Percentiles rank a stretch among this genome's conserved stretches.
These are phyloP conservation scores for Xylaria telfairii DNA, from an alignment of 495 filamentous ascomycete genomes.

Conservation along the genomic window DNA sequence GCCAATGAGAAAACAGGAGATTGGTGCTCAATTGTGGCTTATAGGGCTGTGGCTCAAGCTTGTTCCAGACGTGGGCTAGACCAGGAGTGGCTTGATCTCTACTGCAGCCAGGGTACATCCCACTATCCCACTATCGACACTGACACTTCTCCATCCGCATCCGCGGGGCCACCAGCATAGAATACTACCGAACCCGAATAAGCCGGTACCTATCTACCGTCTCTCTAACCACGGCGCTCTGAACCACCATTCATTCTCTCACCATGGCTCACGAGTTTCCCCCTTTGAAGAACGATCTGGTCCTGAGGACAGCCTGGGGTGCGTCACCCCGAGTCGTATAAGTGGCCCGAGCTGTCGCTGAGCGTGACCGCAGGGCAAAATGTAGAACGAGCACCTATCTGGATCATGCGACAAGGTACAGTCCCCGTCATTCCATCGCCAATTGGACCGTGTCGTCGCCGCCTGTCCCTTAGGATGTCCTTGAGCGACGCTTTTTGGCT, in stretches of 20 bases:
- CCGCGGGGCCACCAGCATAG: conserved; percentile 25
- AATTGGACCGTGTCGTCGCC: neutral
- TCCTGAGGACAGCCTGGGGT: conserved; percentile 90
- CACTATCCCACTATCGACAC: conserved; percentile 17
- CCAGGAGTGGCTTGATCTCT: neutral
- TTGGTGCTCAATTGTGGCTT: neutral
- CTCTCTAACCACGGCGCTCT: neutral
- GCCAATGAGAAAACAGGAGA: too few relatives aligned
- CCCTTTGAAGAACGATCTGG: conserved; percentile 86
- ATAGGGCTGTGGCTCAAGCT: neutral
- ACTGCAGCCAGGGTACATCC: conserved; percentile 32
- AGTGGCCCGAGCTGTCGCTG: conserved; percentile 35
- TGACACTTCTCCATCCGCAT: conserved; percentile 19
- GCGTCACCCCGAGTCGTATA: conserved; percentile 33
- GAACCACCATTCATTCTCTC: conserved; percentile 4
- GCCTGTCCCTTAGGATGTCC: too few relatives aligned
- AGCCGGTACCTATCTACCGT: too few relatives aligned
- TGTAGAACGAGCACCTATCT: conserved; percentile 91
- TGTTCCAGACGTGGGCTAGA: neutral
- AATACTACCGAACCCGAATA: too few relatives aligned
- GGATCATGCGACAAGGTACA: conserved; percentile 98
- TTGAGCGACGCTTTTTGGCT: conserved; percentile 5
- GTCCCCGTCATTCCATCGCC: neutral
- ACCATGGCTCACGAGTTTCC: conserved; percentile 70
- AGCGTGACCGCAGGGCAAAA: conserved; percentile 67